Evolutionary conservation across 768 basidiomycete species (phyloP).

Genomic region (Mycena rosella): DNA sequence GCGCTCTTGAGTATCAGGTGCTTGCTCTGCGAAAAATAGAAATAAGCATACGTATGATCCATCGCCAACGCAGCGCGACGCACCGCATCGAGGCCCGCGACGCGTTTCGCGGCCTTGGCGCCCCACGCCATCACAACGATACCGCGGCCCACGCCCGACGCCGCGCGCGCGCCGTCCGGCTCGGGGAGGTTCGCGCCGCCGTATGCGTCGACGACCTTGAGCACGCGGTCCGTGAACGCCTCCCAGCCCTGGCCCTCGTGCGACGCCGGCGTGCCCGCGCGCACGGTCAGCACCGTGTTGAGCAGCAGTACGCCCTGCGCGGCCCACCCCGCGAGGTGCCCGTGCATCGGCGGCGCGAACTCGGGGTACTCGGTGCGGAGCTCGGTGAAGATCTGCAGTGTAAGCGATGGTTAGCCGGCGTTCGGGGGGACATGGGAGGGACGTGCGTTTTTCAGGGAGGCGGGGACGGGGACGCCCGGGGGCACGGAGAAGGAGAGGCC

Average conservation of each 20-base stretch:
- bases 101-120: slow-evolving; percentile 85
- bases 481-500: slow-evolving; percentile 94
- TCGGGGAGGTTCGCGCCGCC: slow-evolving; percentile 75
- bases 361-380: slow-evolving; percentile 85
- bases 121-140: slow-evolving; percentile 92
- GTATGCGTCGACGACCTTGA: slow-evolving; percentile 82
- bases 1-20: slow-evolving; percentile 75
- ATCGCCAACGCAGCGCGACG: slow-evolving; percentile 43
- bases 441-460: slow-evolving; percentile 85
- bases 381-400: slow-evolving; percentile 86
- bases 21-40: slow-evolving; percentile 54
- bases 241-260: slow-evolving; percentile 94
- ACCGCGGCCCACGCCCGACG: slow-evolving; percentile 74
- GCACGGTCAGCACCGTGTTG: slow-evolving; percentile 93
- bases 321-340: slow-evolving; percentile 87
- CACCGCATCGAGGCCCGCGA: slow-evolving; percentile 82
- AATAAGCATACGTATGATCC: slow-evolving; percentile 36
- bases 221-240: slow-evolving; percentile 83
- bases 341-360: slow-evolving; percentile 85
- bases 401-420: too few relatives aligned
- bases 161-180: slow-evolving; percentile 42
- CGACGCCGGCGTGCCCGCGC: slow-evolving; percentile 79
- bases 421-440: background rate
- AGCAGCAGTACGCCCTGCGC: slow-evolving; percentile 90
- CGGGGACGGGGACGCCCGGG: slow-evolving; percentile 78